Base-by-base conservation (phyloP, 2,329 filamentous ascomycete species). In the Epichloe coenophiala region DNA sequence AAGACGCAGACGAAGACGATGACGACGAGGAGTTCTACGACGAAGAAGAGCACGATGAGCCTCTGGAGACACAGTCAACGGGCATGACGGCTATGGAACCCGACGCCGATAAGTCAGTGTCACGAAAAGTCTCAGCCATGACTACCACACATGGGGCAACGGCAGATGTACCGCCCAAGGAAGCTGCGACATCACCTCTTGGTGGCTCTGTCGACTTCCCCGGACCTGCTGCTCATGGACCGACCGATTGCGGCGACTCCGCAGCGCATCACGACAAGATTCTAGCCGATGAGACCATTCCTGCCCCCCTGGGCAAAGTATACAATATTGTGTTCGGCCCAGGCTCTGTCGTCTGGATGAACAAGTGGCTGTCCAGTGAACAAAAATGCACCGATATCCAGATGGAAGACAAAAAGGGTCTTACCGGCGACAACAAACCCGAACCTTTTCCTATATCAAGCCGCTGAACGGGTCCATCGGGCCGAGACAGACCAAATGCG, bases 401-500 rank as follows among this genome's bases (percentile, higher is more conserved):
- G 55, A 83, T 94, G 68, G 86, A 91, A 44, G 89, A 94, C 58
- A 88, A 88, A 61, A 85, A 84, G 59, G 88, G 86, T 0, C 68
- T 94, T 23, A 80, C 79, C 3, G 77, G 80, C 45, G 88, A 94
- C 17, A 86, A 83, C 67, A 86, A 63, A 77, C 77, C 3, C 80
- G 90, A 44, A 80, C 72, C 19, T 95, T 84, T 63, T 84, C 82
- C 1, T 98, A 96, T 64, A 95, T 95, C 68, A 97, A 96, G 65
- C 93, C 93, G 2, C 71, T 98, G 2, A 78, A 83, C 59, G 86
- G 76, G 2, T 75, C 87, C 1, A 91, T 98, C 56, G 93, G 93
- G 0, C 93, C 93, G 1, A 93, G 79, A 63, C 88, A 95, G 69
- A 98, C 93, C 12, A 96, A 95, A 63, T 98, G 93, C 65, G 84